These are phyloP conservation scores for Tetrahymena malaccensis DNA, from an alignment of 73 alveolate genomes.

Conservation along the genomic window DNA sequence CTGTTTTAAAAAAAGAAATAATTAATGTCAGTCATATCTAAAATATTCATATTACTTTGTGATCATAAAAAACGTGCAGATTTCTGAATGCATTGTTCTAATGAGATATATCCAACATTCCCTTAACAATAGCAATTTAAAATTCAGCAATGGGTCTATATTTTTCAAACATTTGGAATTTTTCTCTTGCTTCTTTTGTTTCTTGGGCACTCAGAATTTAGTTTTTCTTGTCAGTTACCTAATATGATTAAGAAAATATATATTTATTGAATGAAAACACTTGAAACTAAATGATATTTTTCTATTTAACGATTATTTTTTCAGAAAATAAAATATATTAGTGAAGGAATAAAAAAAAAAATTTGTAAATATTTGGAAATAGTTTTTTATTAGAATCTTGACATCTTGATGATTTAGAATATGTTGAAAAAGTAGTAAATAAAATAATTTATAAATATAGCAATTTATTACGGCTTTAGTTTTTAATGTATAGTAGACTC, in stretches of 20 bases:
- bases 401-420: too few species aligned
- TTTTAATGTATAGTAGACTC: neutral
- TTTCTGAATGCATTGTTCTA: neutral
- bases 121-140: neutral
- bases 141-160: neutral
- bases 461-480: neutral
- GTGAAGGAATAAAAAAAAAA: too few species aligned
- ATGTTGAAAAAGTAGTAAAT: too few species aligned
- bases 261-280: too few species aligned
- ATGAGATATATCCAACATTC: neutral
- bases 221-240: neutral
- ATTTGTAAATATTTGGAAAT: too few species aligned
- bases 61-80: neutral
- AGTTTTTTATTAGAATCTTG: too few species aligned
- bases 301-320: too few species aligned
- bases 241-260: too few species aligned
- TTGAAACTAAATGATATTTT: too few species aligned
- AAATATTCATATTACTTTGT: neutral
- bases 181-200: neutral
- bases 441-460: too few species aligned
- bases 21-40: neutral
- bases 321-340: too few species aligned
- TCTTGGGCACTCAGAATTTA: neutral
- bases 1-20: neutral
- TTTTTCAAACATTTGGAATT: neutral